Conservation (phyloP, 345 rosid genomes). For the Brassica cretica region DNA sequence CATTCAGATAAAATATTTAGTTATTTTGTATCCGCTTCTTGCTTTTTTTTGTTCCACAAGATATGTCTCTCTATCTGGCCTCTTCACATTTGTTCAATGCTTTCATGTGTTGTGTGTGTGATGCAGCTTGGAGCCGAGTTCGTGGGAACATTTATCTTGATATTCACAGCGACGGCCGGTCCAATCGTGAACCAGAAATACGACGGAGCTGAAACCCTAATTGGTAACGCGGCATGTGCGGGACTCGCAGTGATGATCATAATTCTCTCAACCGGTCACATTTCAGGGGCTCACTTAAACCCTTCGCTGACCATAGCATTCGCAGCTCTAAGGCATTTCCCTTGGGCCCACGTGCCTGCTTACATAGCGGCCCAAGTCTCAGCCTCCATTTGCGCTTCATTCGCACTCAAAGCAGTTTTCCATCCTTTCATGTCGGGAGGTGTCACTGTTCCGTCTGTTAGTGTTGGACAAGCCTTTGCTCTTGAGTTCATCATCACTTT, state of each 20-base stretch:
- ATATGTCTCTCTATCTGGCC: neutral
- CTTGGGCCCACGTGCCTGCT: slow-evolving; percentile 92
- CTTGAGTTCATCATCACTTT: slow-evolving; percentile 92
- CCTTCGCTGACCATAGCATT: slow-evolving; percentile 95
- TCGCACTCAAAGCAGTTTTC: slow-evolving; percentile 86
- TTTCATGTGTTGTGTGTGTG: neutral
- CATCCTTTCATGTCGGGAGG: slow-evolving; percentile 94
- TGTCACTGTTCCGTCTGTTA: slow-evolving; percentile 89
- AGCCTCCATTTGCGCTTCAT: slow-evolving; percentile 90
- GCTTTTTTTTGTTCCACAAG: slow-evolving; percentile 13
- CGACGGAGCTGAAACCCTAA: slow-evolving; percentile 68
- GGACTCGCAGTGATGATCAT: slow-evolving; percentile 96
- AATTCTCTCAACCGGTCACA: slow-evolving; percentile 89
- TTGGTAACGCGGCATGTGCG: slow-evolving; percentile 89
- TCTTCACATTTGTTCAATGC: neutral
- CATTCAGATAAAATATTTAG: neutral
- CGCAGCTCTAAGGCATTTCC: slow-evolving; percentile 87
- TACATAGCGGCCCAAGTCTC: slow-evolving; percentile 87
- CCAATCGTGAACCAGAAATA: slow-evolving; percentile 94
- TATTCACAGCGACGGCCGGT: slow-evolving; percentile 87
- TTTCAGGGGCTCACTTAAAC: slow-evolving; percentile 95
- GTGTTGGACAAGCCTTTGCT: slow-evolving; percentile 80
- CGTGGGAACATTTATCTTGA: slow-evolving; percentile 91
- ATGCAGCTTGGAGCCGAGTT: slow-evolving; percentile 91
- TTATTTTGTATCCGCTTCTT: neutral